Base-by-base conservation (phyloP, 495 filamentous ascomycete species). In the Letharia lupina region DNA sequence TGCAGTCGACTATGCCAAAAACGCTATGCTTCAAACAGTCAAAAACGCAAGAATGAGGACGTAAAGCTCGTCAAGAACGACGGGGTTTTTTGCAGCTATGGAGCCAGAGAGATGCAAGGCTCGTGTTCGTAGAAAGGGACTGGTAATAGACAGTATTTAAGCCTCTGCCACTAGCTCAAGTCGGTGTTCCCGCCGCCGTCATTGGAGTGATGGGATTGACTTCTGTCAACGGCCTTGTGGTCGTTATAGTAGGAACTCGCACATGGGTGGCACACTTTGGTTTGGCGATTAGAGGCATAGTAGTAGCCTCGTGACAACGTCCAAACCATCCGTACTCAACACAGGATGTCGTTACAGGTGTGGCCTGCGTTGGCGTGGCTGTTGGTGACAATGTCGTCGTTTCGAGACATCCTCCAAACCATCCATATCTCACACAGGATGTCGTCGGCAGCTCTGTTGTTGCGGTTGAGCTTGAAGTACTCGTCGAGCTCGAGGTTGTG, bases 351-450 rank as follows among this genome's bases (percentile, higher is more conserved):
- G 90, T 91, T 57, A 57, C 54, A 35, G 54, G 54, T 20, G 31
- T 37, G 8, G 54, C 54, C 33, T 57, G 37, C 54, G 54, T 57
- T 37, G 64, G 40, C 31, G 62, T 42, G n/a, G 60, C 52, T 0
- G 64, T 69, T 42, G 64, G 52, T 40, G 64, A 67, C 39, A 66
- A 37, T 18, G 68, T 69, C 7, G 64, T 67, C n/a, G 68, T 66
- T 31, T 69, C 70, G 12, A 71, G 50, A 67, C 70, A 71, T 5
- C 67, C 61, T 62, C 81, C 81, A 64, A 81, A 84, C 79, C 80
- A 84, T 20, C 91, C 92, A 61, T 91, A 92, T 9, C 89, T 93
- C 71, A 90, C 84, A 77, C 92, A 96, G 0, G 91, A 94, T 60
- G 86, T 84, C 7, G 91, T 91, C n/a, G 75, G 71, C 78, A 79